Conservation (phyloP, 768 basidiomycete species). For the Mycena vitilis region DNA sequence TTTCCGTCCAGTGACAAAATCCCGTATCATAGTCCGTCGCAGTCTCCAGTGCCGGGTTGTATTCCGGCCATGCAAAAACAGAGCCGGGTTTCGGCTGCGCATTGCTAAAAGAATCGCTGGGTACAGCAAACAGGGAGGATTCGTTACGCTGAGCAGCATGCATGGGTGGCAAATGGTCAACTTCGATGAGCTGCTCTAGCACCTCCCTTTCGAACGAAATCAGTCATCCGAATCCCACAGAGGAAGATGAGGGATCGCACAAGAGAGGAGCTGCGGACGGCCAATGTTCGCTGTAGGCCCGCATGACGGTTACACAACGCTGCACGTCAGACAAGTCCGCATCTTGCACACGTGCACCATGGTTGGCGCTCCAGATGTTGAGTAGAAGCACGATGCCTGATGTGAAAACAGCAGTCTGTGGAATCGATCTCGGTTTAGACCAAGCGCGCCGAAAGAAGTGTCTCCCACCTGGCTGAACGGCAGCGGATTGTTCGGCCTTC, state of each 20-base stretch:
- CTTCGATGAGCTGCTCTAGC: slow-evolving; percentile 24
- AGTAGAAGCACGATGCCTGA: slow-evolving; percentile 29
- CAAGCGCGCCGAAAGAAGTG: background rate
- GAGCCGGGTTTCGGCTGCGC: background rate
- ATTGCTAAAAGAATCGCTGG: background rate
- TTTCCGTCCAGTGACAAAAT: background rate
- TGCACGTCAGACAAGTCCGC: slow-evolving; percentile 18
- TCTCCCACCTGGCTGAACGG: slow-evolving; percentile 21
- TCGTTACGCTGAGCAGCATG: slow-evolving; percentile 5
- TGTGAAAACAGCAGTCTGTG: slow-evolving; percentile 31
- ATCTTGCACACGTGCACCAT: background rate
- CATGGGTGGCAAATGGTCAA: slow-evolving; percentile 8
- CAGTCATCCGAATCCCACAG: background rate
- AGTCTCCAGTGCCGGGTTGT: background rate
- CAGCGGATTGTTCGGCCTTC: slow-evolving; percentile 33
- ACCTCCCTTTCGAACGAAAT: slow-evolving; percentile 4
- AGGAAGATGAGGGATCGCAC: slow-evolving; percentile 6
- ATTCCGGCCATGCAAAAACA: background rate
- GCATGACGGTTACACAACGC: slow-evolving; percentile 10
- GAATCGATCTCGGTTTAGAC: background rate
- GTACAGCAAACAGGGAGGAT: background rate
- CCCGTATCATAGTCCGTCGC: background rate
- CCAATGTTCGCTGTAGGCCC: slow-evolving; percentile 8
- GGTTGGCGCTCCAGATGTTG: slow-evolving; percentile 25
- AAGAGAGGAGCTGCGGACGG: slow-evolving; percentile 10